Percentiles rank a stretch among this genome's conserved stretches.
Conservation (phyloP, 345 rosid genomes). For the Pugionium cornutum region DNA sequence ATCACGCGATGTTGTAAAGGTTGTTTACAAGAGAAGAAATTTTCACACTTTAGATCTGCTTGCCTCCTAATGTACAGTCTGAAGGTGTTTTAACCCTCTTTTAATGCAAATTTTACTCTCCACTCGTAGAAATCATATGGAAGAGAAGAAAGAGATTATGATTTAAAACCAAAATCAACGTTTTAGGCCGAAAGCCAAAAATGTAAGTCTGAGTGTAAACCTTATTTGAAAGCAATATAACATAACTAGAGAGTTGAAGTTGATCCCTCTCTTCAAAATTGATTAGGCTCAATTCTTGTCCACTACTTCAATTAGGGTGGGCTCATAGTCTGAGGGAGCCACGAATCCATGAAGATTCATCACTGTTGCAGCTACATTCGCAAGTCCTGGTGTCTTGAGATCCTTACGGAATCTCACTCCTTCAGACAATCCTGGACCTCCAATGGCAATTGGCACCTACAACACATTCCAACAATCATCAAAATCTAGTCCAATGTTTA, state of each 20-base stretch:
- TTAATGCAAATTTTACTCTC: not conserved
- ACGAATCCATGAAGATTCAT: conserved; percentile 88
- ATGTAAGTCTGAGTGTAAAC: no score
- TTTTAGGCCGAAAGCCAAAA: not conserved
- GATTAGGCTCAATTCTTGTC: conserved; percentile 41
- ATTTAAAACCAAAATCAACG: not conserved
- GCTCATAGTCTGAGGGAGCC: conserved; percentile 85
- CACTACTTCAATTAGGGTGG: conserved; percentile 75
- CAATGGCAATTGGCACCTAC: conserved; percentile 92
- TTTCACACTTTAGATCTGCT: conserved; percentile 5
- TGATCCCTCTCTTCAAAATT: conserved; percentile 23
- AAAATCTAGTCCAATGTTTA: not conserved
- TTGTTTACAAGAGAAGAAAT: conserved; percentile 20
- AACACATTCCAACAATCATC: conserved; percentile 2
- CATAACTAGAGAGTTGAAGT: conserved; percentile 10
- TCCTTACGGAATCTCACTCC: conserved; percentile 74
- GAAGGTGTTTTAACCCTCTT: not conserved
- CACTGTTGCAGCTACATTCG: conserved; percentile 95
- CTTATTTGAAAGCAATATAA: not conserved
- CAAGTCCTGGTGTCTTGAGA: conserved; percentile 70
- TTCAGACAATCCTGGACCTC: conserved; percentile 78
- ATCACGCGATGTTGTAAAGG: conserved; percentile 29
- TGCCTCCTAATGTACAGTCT: not conserved
- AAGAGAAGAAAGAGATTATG: not conserved
- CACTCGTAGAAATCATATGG: not conserved